Percentiles rank a stretch among this genome's conserved stretches.
Evolutionary conservation across 345 rosid genomes (phyloP).

Genomic region (Physaria fendleri): DNA sequence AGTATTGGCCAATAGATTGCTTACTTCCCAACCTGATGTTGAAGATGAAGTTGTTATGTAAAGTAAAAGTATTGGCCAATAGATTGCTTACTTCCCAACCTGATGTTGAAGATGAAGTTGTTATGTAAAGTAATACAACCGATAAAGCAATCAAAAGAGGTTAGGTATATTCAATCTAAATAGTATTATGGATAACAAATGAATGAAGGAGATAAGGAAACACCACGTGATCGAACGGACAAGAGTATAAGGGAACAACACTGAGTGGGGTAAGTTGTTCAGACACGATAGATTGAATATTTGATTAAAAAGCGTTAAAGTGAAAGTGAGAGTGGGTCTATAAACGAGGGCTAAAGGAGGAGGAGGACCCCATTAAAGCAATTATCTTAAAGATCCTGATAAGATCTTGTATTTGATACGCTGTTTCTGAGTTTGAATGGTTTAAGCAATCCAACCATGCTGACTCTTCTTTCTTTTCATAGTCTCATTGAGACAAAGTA

Average conservation of each 20-base stretch:
- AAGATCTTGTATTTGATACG: constrained; percentile 26
- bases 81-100: background rate
- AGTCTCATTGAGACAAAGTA: too few species aligned
- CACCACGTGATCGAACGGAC: constrained; percentile 19
- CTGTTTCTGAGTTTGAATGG: constrained; percentile 13
- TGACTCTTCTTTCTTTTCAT: constrained; percentile 3
- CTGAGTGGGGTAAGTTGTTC: constrained; percentile 19
- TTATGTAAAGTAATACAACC: background rate
- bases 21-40: background rate
- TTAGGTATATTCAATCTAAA: background rate
- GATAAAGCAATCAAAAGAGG: background rate
- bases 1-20: background rate
- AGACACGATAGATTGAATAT: constrained; percentile 5
- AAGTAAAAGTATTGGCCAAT: background rate
- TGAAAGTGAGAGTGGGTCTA: constrained; percentile 18
- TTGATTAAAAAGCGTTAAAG: constrained; percentile 12
- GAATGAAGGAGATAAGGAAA: constrained; percentile 1
- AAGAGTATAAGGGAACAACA: background rate
- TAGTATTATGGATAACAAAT: constrained; percentile 6
- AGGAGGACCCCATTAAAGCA: constrained; percentile 13
- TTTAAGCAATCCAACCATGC: constrained; percentile 11
- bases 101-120: constrained; percentile 4
- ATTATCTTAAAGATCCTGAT: constrained; percentile 17
- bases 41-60: too few species aligned
- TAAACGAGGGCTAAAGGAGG: constrained; percentile 10